These are phyloP conservation scores for Trichophyton verrucosum DNA, from an alignment of 2,329 filamentous ascomycete genomes.

Conservation along the genomic window DNA sequence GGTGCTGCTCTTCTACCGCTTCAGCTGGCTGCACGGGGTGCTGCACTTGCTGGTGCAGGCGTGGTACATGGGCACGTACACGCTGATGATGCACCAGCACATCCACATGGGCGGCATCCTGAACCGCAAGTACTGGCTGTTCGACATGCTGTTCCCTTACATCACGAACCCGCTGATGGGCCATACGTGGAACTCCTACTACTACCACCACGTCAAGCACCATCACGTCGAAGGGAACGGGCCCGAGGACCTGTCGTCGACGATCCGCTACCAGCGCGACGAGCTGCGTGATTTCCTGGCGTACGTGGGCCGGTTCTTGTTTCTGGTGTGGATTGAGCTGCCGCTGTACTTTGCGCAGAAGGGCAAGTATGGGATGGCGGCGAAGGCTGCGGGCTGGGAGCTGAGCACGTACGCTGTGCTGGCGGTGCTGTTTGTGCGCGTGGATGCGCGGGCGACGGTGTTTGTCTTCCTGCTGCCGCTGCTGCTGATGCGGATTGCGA, in stretches of 20 bases:
- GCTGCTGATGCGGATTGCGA: constrained; percentile 50
- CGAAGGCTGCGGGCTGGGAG: constrained; percentile 51
- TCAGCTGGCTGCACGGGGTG: constrained; percentile 55
- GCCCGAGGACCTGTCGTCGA: constrained; percentile 61
- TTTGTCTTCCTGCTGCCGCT: constrained; percentile 59
- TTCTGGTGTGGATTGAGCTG: constrained; percentile 62
- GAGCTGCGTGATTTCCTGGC: constrained; percentile 52
- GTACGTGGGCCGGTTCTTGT: constrained; percentile 61
- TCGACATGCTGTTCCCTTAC: constrained; percentile 61
- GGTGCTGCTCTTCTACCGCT: constrained; percentile 50
- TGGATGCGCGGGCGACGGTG: constrained; percentile 44
- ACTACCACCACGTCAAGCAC: constrained; percentile 75
- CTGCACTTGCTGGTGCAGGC: constrained; percentile 53
- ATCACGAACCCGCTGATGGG: constrained; percentile 64
- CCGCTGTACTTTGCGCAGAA: constrained; percentile 60
- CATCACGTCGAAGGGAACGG: constrained; percentile 75
- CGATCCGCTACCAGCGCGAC: constrained; percentile 64
- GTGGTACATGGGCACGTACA: constrained; percentile 62
- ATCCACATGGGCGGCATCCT: constrained; percentile 66
- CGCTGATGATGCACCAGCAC: constrained; percentile 72
- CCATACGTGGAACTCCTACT: constrained; percentile 77
- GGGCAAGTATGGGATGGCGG: constrained; percentile 42
- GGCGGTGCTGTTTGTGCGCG: constrained; percentile 39
- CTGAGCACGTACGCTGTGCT: constrained; percentile 40
- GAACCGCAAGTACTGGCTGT: constrained; percentile 38